phyloP scores from a whole-genome alignment of 2,329 filamentous ascomycete genomes.

The Pestalotiopsis sp. region DNA sequence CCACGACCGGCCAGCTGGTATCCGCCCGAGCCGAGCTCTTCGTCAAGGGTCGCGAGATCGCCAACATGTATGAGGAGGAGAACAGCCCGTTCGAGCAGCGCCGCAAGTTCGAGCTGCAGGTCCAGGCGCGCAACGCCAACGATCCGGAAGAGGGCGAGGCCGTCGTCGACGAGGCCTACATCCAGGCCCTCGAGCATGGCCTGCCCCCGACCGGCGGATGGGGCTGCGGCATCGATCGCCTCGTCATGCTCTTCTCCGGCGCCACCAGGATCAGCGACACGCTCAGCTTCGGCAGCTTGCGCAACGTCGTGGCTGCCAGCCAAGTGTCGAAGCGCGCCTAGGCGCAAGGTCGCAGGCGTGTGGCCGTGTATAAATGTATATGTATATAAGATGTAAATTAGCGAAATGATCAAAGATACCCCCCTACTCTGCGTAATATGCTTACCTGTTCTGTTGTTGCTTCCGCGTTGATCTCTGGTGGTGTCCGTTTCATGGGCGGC shows the following conservation, averaged over 20 bases:
- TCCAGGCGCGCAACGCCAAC: constrained; percentile 38
- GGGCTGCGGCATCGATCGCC: constrained; percentile 89
- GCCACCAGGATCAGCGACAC: constrained; percentile 81
- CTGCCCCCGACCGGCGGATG: constrained; percentile 96
- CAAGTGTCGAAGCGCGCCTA: neutral
- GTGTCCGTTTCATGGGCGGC: neutral
- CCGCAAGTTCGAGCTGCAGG: constrained; percentile 71
- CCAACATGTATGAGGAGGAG: constrained; percentile 98
- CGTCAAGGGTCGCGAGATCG: constrained; percentile 77
- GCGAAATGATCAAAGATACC: constrained; percentile 5
- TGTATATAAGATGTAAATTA: constrained; percentile 9
- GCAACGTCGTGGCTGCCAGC: constrained; percentile 58
- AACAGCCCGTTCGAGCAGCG: constrained; percentile 89
- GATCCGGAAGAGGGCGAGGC: constrained; percentile 48
- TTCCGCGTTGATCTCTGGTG: neutral
- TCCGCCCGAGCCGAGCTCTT: constrained; percentile 87
- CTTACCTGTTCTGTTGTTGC: neutral
- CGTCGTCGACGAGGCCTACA: constrained; percentile 76
- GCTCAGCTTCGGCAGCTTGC: constrained; percentile 83
- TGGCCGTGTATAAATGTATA: neutral
- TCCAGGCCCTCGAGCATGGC: constrained; percentile 83
- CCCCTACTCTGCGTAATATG: neutral
- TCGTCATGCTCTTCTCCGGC: constrained; percentile 89
- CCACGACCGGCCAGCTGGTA: constrained; percentile 68
- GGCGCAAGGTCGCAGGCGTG: neutral